Base-by-base conservation (phyloP, 805 yeast genomes). In the Yamadazyma paraphyllophila region DNA sequence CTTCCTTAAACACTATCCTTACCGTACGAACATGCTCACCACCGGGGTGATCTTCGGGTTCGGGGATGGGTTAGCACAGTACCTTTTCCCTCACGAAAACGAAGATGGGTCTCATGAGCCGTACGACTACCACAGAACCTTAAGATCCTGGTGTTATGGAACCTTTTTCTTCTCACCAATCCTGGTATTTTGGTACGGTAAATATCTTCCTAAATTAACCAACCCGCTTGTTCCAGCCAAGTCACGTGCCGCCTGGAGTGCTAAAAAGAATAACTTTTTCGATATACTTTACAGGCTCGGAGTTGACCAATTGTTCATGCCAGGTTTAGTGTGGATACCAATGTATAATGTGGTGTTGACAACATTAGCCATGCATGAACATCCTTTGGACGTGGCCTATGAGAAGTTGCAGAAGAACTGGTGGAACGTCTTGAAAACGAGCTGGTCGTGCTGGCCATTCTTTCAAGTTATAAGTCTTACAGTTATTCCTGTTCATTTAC, bases 21-120 rank as follows among this genome's bases (percentile, higher is more conserved):
- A 71, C 56, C 56, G 70, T 33, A 78, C 83, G 41, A 82, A 81
- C 57, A 76, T 80, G 58, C 40, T 74, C 24, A 68, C 78, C 42
- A 78, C 84, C 1, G 84, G 85, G 20, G 29, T 67, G 36, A 57
- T 71, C 11, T 64, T 76, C 43, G 70, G 81, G 3, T 45, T 53
- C 14, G 76, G 77, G 4, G 78, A 74, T 49, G 60, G 57, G 27
- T 53, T 72, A 39, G 78, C 78, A 2, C 75, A 73, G 51, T 54
- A 54, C 20, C 56, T 66, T 15, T 65, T 70, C 45, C 75, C 74
- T 5, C 66, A 62, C 47, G 58, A 54, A 42, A 61, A 56, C 7
- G 46, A 47, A 9, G 55, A 53, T 1, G 50, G 59, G 31, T 35
- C 52, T 39, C 46, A 46, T 12, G 33, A 61, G 1, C 54, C 50